Evolutionary conservation across 345 rosid genomes (phyloP).

Genomic region (Raphanus raphanistrum): DNA sequence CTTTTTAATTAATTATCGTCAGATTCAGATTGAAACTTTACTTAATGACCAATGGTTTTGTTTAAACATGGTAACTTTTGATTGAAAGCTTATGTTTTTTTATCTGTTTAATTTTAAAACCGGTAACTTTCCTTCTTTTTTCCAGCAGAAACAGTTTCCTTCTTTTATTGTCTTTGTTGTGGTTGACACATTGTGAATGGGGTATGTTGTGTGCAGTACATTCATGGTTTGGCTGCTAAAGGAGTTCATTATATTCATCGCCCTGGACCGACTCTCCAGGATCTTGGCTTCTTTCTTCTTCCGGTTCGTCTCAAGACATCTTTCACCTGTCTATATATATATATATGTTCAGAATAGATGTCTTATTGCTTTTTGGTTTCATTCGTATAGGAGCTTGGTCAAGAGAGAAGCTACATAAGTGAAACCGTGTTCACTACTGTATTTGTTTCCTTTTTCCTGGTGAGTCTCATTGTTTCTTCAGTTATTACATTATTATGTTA

Average conservation of each 20-base stretch:
- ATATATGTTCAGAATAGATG: not conserved
- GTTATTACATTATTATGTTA: not conserved
- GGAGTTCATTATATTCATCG: constrained; percentile 94
- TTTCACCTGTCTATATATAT: too few species aligned
- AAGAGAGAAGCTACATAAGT: constrained; percentile 87
- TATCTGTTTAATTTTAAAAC: not conserved
- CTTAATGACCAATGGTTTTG: constrained; percentile 22
- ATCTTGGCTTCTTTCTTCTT: constrained; percentile 81
- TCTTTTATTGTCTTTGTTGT: not conserved
- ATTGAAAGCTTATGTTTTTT: constrained; percentile 34
- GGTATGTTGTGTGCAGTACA: constrained; percentile 34
- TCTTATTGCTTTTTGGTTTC: constrained; percentile 23
- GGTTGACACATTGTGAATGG: not conserved
- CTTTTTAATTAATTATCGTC: not conserved
- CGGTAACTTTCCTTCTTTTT: not conserved
- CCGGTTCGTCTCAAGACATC: constrained; percentile 56
- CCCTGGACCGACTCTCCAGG: constrained; percentile 86
- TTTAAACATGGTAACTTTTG: constrained; percentile 29
- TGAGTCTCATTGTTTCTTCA: constrained; percentile 41
- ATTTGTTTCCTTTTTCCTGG: constrained; percentile 74
- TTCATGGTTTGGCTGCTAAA: constrained; percentile 75
- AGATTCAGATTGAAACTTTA: constrained; percentile 3
- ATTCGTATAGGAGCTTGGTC: constrained; percentile 80
- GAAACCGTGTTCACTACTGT: constrained; percentile 71
- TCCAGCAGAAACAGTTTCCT: not conserved